Percentiles rank a stretch among this genome's conserved stretches.
These are phyloP conservation scores for Syncephalastrum contaminatum DNA, from an alignment of 371 early-diverging fungal genomes.

Conservation along the genomic window DNA sequence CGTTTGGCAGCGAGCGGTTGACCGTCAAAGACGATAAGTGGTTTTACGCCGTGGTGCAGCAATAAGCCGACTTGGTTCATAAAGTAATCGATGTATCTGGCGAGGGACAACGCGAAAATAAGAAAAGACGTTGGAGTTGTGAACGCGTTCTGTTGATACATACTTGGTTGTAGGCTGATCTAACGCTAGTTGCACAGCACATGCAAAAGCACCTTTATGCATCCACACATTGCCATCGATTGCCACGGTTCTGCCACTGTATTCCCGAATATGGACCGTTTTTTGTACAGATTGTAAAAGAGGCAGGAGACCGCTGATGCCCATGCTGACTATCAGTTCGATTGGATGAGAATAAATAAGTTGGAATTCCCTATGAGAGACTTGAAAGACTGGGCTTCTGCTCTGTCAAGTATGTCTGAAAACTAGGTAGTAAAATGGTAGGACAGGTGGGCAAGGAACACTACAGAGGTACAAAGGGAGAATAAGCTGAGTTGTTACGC, in stretches of 20 bases:
- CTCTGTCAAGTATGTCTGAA: too few species aligned
- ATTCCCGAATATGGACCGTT: slow-evolving; percentile 64
- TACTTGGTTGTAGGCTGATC: slow-evolving; percentile 27
- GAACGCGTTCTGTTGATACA: background rate
- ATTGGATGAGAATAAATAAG: too few species aligned
- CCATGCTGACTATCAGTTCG: slow-evolving; percentile 57
- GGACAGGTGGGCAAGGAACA: too few species aligned
- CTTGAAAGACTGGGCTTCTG: too few species aligned
- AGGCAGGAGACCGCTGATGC: slow-evolving; percentile 83
- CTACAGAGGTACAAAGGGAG: too few species aligned
- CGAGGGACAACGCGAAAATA: background rate
- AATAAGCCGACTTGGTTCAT: slow-evolving; percentile 74
- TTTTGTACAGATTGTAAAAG: slow-evolving; percentile 69
- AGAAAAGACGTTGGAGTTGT: background rate
- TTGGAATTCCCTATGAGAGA: too few species aligned
- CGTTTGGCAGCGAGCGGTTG: slow-evolving; percentile 85
- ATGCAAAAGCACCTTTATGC: slow-evolving; percentile 81
- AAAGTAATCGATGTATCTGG: slow-evolving; percentile 76
- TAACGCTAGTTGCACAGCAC: slow-evolving; percentile 74
- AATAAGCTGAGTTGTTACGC: too few species aligned
- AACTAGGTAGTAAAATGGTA: too few species aligned
- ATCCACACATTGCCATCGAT: slow-evolving; percentile 96
- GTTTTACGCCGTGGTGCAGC: slow-evolving; percentile 67
- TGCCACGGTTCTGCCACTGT: slow-evolving; percentile 73
- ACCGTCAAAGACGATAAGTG: slow-evolving; percentile 98